Conservation (phyloP, 305 asterid genomes). For the Ajuga reptans region DNA sequence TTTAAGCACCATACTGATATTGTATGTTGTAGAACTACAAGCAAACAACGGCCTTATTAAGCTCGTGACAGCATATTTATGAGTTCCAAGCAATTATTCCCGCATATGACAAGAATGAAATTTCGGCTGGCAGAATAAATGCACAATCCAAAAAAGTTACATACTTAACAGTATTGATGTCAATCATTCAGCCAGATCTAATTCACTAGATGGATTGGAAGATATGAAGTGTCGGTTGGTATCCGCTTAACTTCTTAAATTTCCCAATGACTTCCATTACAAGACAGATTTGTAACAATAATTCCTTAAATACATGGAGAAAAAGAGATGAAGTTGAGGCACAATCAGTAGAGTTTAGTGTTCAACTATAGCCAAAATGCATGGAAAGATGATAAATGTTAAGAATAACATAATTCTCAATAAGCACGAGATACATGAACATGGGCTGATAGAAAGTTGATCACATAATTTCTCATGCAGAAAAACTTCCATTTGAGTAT, state of each 20-base stretch:
- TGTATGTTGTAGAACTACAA: slow-evolving; percentile 5
- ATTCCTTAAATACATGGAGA: neutral
- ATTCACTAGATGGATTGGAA: neutral
- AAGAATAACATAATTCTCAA: slow-evolving; percentile 2
- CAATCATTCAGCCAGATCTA: neutral
- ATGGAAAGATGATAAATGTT: neutral
- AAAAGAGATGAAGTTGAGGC: neutral
- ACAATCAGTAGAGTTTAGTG: neutral
- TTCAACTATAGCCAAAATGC: neutral
- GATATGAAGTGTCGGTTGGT: neutral
- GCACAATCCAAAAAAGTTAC: neutral
- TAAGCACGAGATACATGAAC: neutral
- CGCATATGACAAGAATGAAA: neutral
- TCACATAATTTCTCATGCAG: neutral
- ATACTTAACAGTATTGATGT: neutral
- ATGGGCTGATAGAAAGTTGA: slow-evolving; percentile 8
- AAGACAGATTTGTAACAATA: neutral
- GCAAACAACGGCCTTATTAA: neutral
- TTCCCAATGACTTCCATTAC: neutral
- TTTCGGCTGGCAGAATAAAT: neutral
- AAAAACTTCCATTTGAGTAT: neutral
- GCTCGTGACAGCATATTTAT: neutral
- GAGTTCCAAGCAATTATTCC: neutral
- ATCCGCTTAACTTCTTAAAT: neutral
- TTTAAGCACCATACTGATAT: neutral